phyloP scores from a whole-genome alignment of 352 stramenopile genomes.

The Pythium phragmitis region DNA sequence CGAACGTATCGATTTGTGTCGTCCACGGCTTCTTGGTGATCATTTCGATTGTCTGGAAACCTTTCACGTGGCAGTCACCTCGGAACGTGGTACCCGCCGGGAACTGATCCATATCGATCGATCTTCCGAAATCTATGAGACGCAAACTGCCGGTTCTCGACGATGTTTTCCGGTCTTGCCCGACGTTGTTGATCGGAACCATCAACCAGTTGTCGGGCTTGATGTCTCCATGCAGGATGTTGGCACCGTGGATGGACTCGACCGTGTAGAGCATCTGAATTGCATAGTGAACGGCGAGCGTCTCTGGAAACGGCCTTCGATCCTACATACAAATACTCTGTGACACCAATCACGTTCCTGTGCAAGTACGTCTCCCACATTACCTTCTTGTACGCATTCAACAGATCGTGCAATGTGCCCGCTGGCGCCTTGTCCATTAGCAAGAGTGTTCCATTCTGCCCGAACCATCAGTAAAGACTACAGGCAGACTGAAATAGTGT shows the following conservation, averaged over 20 bases:
- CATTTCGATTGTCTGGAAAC: conserved; percentile 87
- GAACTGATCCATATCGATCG: conserved; percentile 72
- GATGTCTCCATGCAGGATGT: conserved; percentile 81
- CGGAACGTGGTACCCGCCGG: conserved; percentile 53
- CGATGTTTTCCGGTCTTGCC: not conserved
- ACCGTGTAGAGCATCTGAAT: conserved; percentile 80
- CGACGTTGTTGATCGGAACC: conserved; percentile 24
- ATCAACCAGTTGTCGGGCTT: conserved; percentile 90
- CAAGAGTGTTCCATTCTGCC: conserved; percentile 75
- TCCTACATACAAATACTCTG: conserved; percentile 28
- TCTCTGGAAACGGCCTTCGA: conserved; percentile 62
- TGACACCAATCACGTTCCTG: not conserved
- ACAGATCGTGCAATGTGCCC: conserved; percentile 77
- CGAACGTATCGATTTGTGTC: conserved; percentile 85
- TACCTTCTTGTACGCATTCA: conserved; percentile 83
- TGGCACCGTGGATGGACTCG: conserved; percentile 56
- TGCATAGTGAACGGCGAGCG: conserved; percentile 68
- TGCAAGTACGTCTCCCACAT: not conserved
- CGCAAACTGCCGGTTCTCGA: conserved; percentile 45
- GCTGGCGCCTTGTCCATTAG: conserved; percentile 65
- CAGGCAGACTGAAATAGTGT: not conserved
- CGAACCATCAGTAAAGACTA: not conserved
- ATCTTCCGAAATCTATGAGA: conserved; percentile 85
- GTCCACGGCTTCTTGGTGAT: conserved; percentile 70
- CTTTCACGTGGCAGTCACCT: conserved; percentile 80